Conservation (phyloP, 768 basidiomycete genomes). For the Fistulinella prunicolor region DNA sequence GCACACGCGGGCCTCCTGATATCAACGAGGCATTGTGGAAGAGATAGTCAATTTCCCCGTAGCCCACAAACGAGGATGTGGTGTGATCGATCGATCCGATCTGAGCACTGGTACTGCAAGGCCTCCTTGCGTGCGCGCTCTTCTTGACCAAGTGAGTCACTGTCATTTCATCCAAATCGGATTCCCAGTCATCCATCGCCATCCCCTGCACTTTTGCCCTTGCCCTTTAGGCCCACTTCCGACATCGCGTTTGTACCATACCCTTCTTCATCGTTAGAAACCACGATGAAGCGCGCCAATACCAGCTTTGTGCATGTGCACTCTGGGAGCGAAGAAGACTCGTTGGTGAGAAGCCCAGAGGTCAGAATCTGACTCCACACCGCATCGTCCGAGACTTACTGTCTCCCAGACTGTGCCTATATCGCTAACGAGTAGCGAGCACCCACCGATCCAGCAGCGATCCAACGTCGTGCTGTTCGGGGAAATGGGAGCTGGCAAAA, state of each 20-base stretch:
- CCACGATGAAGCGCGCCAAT: conserved; percentile 5
- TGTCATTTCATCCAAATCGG: conserved; percentile 8
- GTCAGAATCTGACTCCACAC: conserved; percentile 3
- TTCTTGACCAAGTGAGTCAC: neutral
- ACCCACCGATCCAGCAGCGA: conserved; percentile 9
- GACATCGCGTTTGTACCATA: neutral
- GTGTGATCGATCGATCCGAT: conserved; percentile 11
- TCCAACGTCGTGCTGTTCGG: conserved; percentile 30
- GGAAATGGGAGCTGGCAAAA: conserved; percentile 37
- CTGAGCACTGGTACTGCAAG: neutral
- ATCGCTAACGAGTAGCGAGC: conserved; percentile 5
- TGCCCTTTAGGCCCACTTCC: neutral
- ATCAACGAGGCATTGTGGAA: conserved; percentile 18
- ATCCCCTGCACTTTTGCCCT: neutral
- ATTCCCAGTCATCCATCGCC: conserved; percentile 1
- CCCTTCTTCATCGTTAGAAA: neutral
- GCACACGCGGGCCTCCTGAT: conserved; percentile 6
- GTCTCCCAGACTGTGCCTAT: conserved; percentile 2
- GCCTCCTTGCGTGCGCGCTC: neutral
- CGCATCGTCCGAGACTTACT: neutral
- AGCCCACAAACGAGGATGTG: conserved; percentile 1
- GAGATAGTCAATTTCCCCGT: neutral
- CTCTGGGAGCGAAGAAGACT: neutral
- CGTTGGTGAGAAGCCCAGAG: conserved; percentile 6
- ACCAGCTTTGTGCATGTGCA: neutral